Conservation (phyloP, 2,329 filamentous ascomycete species). For the Xylariaceae sp. region DNA sequence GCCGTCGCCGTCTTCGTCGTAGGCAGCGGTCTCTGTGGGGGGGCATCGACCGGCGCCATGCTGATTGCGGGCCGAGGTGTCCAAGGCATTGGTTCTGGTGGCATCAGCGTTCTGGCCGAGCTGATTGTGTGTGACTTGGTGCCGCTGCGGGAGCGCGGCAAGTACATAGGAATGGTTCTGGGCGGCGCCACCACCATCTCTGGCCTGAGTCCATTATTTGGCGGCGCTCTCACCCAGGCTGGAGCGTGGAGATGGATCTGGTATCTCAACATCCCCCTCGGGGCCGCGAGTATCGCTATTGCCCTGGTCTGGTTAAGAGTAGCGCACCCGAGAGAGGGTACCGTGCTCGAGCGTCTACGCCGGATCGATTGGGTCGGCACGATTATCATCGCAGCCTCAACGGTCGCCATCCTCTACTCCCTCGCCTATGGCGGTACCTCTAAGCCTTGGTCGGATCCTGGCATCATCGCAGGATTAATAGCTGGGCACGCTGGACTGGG, state of each 20-base stretch:
- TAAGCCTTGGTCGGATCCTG: constrained; percentile 5
- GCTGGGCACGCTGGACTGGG: neutral
- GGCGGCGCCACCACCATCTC: constrained; percentile 22
- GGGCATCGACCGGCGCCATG: constrained; percentile 27
- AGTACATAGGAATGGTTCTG: constrained; percentile 28
- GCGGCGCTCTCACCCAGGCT: constrained; percentile 8
- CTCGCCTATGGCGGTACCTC: constrained; percentile 1
- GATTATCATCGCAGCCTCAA: constrained; percentile 8
- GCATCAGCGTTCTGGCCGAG: constrained; percentile 31
- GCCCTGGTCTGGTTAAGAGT: constrained; percentile 24
- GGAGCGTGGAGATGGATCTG: constrained; percentile 32
- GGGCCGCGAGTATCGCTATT: constrained; percentile 16
- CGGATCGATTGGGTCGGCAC: constrained; percentile 13
- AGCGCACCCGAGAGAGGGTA: no score
- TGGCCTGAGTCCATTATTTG: constrained; percentile 21
- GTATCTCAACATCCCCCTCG: constrained; percentile 24
- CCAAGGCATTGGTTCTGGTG: constrained; percentile 31
- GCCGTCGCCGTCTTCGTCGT: constrained; percentile 33
- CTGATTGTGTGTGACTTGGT: constrained; percentile 41
- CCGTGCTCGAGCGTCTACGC: neutral
- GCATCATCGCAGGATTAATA: constrained; percentile 1
- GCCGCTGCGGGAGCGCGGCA: constrained; percentile 34
- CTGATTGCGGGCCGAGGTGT: constrained; percentile 33
- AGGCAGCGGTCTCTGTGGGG: constrained; percentile 37
- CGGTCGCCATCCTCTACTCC: constrained; percentile 8